phyloP scores from a whole-genome alignment of 768 basidiomycete genomes.

The Coprinopsis cinerea region DNA sequence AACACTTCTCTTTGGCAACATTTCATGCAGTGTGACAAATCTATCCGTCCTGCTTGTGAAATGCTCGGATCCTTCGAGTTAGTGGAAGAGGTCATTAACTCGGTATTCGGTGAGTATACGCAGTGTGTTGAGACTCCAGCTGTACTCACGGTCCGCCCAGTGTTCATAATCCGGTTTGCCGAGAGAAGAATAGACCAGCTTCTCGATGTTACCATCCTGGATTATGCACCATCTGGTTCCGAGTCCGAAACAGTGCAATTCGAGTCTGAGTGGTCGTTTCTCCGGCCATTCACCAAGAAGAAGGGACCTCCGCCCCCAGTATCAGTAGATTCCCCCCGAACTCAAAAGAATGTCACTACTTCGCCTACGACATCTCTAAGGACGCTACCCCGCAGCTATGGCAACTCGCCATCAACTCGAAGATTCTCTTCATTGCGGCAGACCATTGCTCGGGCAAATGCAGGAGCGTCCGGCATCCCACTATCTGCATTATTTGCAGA shows the following conservation, averaged over 20 bases:
- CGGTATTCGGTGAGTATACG: slow-evolving; percentile 73
- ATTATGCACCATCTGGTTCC: slow-evolving; percentile 70
- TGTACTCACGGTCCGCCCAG: slow-evolving; percentile 35
- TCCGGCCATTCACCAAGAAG: slow-evolving; percentile 70
- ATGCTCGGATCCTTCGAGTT: slow-evolving; percentile 78
- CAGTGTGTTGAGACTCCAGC: slow-evolving; percentile 2
- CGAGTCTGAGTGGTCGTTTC: slow-evolving; percentile 93
- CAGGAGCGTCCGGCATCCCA: slow-evolving; percentile 38
- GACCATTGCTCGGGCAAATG: slow-evolving; percentile 50
- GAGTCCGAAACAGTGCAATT: slow-evolving; percentile 84
- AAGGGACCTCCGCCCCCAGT: slow-evolving; percentile 34
- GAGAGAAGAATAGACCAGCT: slow-evolving; percentile 86
- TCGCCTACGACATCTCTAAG: slow-evolving; percentile 54
- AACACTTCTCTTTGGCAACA: slow-evolving; percentile 90
- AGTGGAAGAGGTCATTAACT: slow-evolving; percentile 89
- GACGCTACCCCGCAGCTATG: slow-evolving; percentile 34
- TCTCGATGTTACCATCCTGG: slow-evolving; percentile 77
- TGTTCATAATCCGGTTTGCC: slow-evolving; percentile 90
- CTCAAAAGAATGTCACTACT: slow-evolving; percentile 33
- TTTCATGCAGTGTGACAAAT: slow-evolving; percentile 79
- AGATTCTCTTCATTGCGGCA: slow-evolving; percentile 66
- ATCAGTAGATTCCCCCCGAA: slow-evolving; percentile 19
- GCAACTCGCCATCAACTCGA: slow-evolving; percentile 34
- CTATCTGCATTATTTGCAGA: slow-evolving; percentile 47
- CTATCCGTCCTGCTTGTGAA: slow-evolving; percentile 75